These are phyloP conservation scores for Perilla frutescens DNA, from an alignment of 257 asterid species.

Conservation along the genomic window DNA sequence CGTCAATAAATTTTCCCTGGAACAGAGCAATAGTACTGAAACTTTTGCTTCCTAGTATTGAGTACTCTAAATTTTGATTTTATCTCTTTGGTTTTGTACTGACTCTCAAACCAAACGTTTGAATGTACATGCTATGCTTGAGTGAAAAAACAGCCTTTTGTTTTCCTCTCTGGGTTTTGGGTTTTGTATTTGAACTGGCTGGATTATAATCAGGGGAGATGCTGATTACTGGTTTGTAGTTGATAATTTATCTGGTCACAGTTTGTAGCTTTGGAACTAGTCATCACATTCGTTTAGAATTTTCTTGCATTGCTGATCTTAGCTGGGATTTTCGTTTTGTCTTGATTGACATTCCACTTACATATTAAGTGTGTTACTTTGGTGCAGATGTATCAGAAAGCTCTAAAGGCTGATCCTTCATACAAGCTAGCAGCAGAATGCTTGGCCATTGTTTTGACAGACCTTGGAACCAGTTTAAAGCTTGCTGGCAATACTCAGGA, in stretches of 20 bases:
- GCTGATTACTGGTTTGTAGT: conserved; percentile 24
- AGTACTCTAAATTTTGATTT: not conserved
- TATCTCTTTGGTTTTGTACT: not conserved
- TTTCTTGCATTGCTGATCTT: conserved; percentile 19
- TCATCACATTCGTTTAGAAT: conserved; percentile 18
- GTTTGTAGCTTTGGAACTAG: conserved; percentile 5
- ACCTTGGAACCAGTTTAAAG: conserved; percentile 97
- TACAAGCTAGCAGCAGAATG: conserved; percentile 94
- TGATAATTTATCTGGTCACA: conserved; percentile 24
- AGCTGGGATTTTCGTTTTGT: conserved; percentile 3
- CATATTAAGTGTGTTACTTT: conserved; percentile 21
- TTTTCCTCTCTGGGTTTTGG: not conserved
- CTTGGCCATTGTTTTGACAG: conserved; percentile 92
- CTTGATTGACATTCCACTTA: conserved; percentile 25
- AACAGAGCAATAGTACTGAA: not conserved
- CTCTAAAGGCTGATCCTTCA: conserved; percentile 79
- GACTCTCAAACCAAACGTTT: not conserved
- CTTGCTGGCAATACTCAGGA: conserved; percentile 97
- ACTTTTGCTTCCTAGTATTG: not conserved
- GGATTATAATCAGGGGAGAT: conserved; percentile 15
- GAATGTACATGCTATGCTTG: conserved; percentile 18
- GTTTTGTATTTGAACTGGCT: not conserved
- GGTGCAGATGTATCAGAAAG: conserved; percentile 94
- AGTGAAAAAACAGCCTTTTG: conserved; percentile 5
- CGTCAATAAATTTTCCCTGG: not conserved